Base-by-base conservation (phyloP, 1,284 basidiomycete genomes). In the Inonotus hispidus region DNA sequence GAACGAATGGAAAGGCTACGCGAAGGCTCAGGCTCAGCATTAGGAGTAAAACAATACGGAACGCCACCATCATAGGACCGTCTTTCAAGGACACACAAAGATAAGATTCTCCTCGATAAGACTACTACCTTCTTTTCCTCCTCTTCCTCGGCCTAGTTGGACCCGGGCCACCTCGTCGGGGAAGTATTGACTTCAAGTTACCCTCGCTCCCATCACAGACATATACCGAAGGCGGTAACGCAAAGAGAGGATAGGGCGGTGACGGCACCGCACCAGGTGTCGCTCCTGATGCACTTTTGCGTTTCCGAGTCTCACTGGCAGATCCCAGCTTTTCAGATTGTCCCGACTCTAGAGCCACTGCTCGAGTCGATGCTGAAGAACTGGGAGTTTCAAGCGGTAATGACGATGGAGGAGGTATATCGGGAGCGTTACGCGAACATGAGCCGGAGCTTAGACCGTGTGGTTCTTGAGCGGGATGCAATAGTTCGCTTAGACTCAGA, bases 211-310 rank as follows among this genome's bases (percentile, higher is more conserved):
- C n/a, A n/a, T n/a, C n/a, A n/a, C n/a, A n/a, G n/a, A n/a, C n/a
- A 3, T 56, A 23, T 23, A 27, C 23, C 14, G 55, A 27, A 3
- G 55, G 56, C 14, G 56, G 56, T 27, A 37, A 39, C 16, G 45
- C 49, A 50, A 49, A 49, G 16, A 58, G 45, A 8, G 56, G 56
- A 21, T 58, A 58, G 7, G 56, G 56, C 3, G 56, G 56, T 35
- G 43, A 29, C 10, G 56, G 56, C 16, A 32, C 56, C 16, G 56
- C 43, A 16, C 56, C 46, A 8, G 56, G 56, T 35, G 56, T 58
- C 21, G 19, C 14, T 5, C 56, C 56, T 23, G 39, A 2, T 16
- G 16, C 25, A 13, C 16, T 10, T 43, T 43, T 53, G 13, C 47
- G 47, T 25, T 7, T 29, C 3, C 4, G 41, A 14, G 13, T 5